Percentiles rank a stretch among this genome's conserved stretches.
These are phyloP conservation scores for Asterochloris sp. DNA, from an alignment of 139 green algal genomes.

Conservation along the genomic window DNA sequence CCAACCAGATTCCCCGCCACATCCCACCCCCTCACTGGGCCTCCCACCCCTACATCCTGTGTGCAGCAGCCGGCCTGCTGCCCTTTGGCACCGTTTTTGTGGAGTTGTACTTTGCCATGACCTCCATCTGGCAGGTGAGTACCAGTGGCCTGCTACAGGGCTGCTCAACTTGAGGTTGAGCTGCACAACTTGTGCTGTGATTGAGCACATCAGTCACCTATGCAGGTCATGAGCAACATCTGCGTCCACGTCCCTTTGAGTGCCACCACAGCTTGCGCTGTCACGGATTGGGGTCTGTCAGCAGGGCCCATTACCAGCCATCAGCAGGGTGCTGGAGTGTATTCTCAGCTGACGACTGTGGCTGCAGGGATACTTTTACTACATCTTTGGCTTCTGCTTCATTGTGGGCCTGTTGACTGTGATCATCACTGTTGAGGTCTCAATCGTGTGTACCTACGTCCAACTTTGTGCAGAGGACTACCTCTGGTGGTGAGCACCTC, in stretches of 20 bases:
- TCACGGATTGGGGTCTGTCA: no score
- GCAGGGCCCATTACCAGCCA: no score
- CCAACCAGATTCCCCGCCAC: constrained; percentile 97
- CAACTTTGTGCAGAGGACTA: constrained; percentile 94
- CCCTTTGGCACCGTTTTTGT: constrained; percentile 96
- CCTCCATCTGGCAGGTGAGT: constrained; percentile 75
- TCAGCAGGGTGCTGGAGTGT: no score
- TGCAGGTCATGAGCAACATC: no score
- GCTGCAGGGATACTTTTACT: constrained; percentile 91
- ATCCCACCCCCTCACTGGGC: constrained; percentile 76
- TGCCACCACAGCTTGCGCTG: not conserved
- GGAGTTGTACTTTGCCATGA: constrained; percentile 97
- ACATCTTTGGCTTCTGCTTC: constrained; percentile 82
- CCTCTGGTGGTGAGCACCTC: constrained; percentile 76
- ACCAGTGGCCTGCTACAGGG: not conserved
- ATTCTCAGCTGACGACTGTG: not conserved
- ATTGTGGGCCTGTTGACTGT: constrained; percentile 80
- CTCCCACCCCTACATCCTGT: constrained; percentile 74
- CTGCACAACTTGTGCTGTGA: no score
- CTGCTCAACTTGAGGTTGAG: not conserved
- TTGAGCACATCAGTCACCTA: no score
- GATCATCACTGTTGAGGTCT: constrained; percentile 82
- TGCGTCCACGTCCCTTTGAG: no score
- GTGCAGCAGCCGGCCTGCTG: constrained; percentile 85
- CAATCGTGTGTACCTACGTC: constrained; percentile 80